These are phyloP conservation scores for Iris macrosiphon DNA, from an alignment of 106 monocot genomes.

Conservation along the genomic window DNA sequence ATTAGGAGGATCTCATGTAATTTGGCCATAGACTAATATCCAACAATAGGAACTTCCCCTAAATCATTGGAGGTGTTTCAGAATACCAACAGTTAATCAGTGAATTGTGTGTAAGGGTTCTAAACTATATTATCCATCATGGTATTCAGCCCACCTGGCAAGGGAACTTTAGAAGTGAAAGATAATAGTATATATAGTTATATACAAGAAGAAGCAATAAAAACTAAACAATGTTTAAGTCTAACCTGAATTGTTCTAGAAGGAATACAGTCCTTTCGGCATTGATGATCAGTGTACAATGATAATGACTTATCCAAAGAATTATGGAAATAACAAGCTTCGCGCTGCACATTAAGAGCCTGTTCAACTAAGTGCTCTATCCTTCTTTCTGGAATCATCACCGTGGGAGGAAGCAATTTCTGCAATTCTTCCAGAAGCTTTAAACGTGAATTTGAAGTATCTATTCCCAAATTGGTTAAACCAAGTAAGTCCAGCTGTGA, in stretches of 20 bases:
- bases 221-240: too few species aligned
- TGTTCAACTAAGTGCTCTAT: constrained; percentile 65
- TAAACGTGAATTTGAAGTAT: constrained; percentile 22
- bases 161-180: too few species aligned
- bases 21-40: too few species aligned
- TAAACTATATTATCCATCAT: too few species aligned
- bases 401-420: constrained; percentile 44
- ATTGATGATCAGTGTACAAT: constrained; percentile 64
- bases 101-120: too few species aligned
- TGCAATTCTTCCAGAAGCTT: constrained; percentile 61
- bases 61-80: too few species aligned
- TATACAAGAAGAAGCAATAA: too few species aligned
- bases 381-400: constrained; percentile 61
- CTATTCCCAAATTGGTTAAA: constrained; percentile 16
- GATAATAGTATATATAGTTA: too few species aligned
- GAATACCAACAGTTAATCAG: too few species aligned
- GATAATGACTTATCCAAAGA: constrained; percentile 39
- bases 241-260: constrained; percentile 52
- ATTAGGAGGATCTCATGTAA: too few species aligned
- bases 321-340: constrained; percentile 66
- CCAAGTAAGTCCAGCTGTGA: constrained; percentile 27
- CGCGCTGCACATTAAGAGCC: constrained; percentile 50
- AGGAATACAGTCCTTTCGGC: constrained; percentile 64
- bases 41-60: too few species aligned
- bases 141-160: too few species aligned